Evolutionary conservation across 306 rosid species (phyloP).

Genomic region (Vicia faba): DNA sequence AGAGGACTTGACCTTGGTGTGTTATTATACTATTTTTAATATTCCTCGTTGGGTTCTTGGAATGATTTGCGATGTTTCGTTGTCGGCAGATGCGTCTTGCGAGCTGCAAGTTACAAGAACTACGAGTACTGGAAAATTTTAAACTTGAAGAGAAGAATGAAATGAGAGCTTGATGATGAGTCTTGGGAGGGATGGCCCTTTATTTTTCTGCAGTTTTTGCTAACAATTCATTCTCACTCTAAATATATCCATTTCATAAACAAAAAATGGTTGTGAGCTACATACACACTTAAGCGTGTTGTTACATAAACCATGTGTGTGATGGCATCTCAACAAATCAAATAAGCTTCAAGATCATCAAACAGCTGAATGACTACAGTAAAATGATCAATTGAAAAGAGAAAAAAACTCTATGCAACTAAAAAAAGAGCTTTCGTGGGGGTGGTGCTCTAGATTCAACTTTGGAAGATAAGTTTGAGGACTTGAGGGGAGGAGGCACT

Average conservation of each 20-base stretch:
- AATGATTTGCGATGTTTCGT: no score
- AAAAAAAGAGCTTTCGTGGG: slow-evolving; percentile 79
- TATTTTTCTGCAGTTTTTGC: no score
- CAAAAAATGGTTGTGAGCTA: slow-evolving; percentile 7
- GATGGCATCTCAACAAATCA: slow-evolving; percentile 34
- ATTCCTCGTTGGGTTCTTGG: no score
- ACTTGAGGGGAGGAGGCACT: slow-evolving; percentile 50
- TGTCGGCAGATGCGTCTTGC: no score
- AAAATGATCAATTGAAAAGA: slow-evolving; percentile 5
- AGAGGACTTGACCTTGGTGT: no score
- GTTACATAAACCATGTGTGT: slow-evolving; percentile 9
- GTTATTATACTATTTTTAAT: no score
- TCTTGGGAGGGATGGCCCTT: no score
- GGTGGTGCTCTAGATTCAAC: slow-evolving; percentile 54
- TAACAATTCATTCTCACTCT: no score
- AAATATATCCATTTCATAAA: neutral
- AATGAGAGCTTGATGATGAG: no score
- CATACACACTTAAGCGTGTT: neutral
- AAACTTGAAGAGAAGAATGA: no score
- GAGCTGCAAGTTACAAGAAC: no score
- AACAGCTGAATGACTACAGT: slow-evolving; percentile 32
- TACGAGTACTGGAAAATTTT: no score
- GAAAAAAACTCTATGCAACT: slow-evolving; percentile 12
- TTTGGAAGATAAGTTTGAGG: slow-evolving; percentile 49
- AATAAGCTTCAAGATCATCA: slow-evolving; percentile 49